Evolutionary conservation across 2,329 filamentous ascomycete genomes (phyloP).

Genomic region (Colletotrichum spinosum): DNA sequence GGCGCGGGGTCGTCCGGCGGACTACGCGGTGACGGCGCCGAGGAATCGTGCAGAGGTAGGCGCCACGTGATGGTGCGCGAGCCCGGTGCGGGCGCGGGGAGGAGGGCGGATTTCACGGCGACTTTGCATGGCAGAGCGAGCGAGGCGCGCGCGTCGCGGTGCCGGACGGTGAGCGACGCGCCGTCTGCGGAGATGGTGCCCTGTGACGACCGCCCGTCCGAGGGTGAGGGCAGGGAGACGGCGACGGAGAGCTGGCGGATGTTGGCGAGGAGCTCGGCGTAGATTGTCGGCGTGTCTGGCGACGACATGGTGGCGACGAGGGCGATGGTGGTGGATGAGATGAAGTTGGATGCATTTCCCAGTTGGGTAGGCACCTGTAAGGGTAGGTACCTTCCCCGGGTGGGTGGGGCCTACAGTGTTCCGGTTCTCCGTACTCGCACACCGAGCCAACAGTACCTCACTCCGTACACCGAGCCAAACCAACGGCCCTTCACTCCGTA

Average conservation of each 20-base stretch:
- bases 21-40: conserved; percentile 34
- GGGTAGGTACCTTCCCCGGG: too few relatives aligned
- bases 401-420: too few relatives aligned
- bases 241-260: conserved; percentile 73
- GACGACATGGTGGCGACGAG: conserved; percentile 18
- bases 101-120: conserved; percentile 38
- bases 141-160: conserved; percentile 51
- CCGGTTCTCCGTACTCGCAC: too few relatives aligned
- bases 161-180: conserved; percentile 58
- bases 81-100: conserved; percentile 51
- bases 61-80: conserved; percentile 61
- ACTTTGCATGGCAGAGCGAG: conserved; percentile 59
- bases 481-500: too few relatives aligned
- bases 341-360: conserved; percentile 17
- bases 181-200: conserved; percentile 59
- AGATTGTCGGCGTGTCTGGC: conserved; percentile 52
- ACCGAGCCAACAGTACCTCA: too few relatives aligned
- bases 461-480: too few relatives aligned
- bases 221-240: conserved; percentile 60
- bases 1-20: conserved; percentile 53
- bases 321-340: background rate
- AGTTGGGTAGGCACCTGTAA: too few relatives aligned
- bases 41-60: conserved; percentile 52
- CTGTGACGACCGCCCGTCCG: conserved; percentile 52
- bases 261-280: conserved; percentile 74